A percentile compares a stretch with the other conserved stretches of the same genome.
Conservation (phyloP, 306 rosid species). For the Fragaria ananassa region DNA sequence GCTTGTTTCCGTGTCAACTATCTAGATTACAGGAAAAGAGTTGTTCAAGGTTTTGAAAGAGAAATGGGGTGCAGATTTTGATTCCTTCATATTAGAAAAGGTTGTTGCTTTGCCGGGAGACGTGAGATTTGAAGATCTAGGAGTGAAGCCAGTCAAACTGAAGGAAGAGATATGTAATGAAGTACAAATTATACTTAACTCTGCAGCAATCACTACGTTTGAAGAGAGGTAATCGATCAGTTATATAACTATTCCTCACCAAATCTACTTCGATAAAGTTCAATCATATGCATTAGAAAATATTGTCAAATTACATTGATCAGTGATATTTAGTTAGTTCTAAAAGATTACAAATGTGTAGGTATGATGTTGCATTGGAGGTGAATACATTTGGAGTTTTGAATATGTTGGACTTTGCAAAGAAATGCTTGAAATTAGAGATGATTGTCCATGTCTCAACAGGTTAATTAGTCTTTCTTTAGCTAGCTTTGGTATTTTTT, state of each 20-base stretch:
- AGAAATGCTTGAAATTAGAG: constrained; percentile 26
- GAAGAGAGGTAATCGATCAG: constrained; percentile 28
- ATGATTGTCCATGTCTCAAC: constrained; percentile 42
- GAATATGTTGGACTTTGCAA: constrained; percentile 27
- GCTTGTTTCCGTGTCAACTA: no score
- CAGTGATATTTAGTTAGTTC: no score
- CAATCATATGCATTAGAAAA: no score
- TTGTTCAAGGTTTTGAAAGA: constrained; percentile 19
- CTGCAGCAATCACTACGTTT: constrained; percentile 39
- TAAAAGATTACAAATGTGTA: background rate
- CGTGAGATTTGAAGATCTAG: background rate
- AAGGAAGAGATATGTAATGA: constrained; percentile 18
- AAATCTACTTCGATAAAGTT: no score
- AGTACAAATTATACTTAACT: constrained; percentile 31
- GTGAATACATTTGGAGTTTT: constrained; percentile 37
- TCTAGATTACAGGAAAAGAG: background rate
- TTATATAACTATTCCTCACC: no score
- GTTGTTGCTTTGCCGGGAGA: background rate
- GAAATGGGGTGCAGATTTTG: background rate
- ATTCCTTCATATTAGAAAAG: background rate
- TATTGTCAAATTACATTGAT: no score
- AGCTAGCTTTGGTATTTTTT: no score
- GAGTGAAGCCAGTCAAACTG: background rate
- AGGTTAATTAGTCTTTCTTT: constrained; percentile 15
- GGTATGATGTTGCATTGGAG: constrained; percentile 32